Percentiles rank a stretch among this genome's conserved stretches.
Conservation (phyloP, 768 basidiomycete species). For the Leucogyrophana mollusca region DNA sequence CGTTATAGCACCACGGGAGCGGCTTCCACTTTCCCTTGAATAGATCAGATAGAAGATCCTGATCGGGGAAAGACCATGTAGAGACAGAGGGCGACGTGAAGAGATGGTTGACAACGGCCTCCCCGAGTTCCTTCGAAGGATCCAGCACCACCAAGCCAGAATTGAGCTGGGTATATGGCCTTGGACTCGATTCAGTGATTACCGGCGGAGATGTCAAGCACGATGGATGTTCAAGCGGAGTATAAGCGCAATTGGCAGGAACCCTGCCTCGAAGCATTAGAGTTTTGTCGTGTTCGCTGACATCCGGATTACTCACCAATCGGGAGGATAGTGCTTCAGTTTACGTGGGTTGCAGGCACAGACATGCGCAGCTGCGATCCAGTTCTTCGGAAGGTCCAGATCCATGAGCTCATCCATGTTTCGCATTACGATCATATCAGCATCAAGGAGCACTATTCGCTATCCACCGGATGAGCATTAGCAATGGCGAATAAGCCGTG, state of each 20-base stretch:
- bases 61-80: constrained; percentile 81
- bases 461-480: constrained; percentile 25
- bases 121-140: constrained; percentile 61
- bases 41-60: constrained; percentile 82
- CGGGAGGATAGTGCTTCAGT: constrained; percentile 80
- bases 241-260: constrained; percentile 89
- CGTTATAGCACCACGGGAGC: constrained; percentile 88
- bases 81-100: constrained; percentile 49
- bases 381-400: constrained; percentile 53
- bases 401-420: constrained; percentile 82
- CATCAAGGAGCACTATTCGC: constrained; percentile 81
- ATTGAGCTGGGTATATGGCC: constrained; percentile 84
- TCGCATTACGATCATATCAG: constrained; percentile 80
- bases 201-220: constrained; percentile 45
- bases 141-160: constrained; percentile 84
- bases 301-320: constrained; percentile 57
- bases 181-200: constrained; percentile 48
- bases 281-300: neutral
- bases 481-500: neutral
- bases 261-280: constrained; percentile 53
- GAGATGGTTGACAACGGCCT: constrained; percentile 46
- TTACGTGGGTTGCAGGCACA: constrained; percentile 94
- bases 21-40: constrained; percentile 81
- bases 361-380: constrained; percentile 86
- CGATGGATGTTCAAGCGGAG: constrained; percentile 44